Evolutionary conservation across 176 grass and related monocot genomes (phyloP).

Genomic region (Panicum miliaceum): DNA sequence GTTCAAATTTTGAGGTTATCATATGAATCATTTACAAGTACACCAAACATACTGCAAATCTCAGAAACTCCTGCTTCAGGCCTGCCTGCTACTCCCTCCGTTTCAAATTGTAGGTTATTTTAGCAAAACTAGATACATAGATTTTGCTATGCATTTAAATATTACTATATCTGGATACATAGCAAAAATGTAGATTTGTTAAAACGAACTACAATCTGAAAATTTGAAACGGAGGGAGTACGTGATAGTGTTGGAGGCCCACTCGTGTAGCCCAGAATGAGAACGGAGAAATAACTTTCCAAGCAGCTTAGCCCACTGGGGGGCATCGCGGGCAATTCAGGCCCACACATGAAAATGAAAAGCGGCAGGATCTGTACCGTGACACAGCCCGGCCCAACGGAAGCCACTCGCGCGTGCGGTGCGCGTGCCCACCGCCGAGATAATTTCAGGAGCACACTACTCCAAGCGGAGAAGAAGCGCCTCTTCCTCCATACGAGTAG

Average conservation of each 20-base stretch:
- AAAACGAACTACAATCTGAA: too few relatives aligned
- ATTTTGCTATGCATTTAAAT: too few relatives aligned
- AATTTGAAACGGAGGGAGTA: too few relatives aligned
- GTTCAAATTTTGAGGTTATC: background rate
- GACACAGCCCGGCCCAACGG: background rate
- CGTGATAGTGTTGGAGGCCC: background rate
- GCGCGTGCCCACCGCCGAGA: slow-evolving; percentile 20
- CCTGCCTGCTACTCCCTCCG: too few relatives aligned
- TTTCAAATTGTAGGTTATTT: too few relatives aligned
- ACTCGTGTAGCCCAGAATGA: background rate
- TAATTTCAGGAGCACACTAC: slow-evolving; percentile 25
- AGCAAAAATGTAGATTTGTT: too few relatives aligned
- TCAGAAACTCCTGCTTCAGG: too few relatives aligned
- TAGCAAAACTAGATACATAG: too few relatives aligned
- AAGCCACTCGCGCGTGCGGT: background rate
- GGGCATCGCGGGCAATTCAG: background rate
- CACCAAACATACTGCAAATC: background rate
- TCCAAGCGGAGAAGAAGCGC: background rate
- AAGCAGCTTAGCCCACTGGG: background rate
- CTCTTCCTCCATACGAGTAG: background rate
- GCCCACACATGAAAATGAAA: background rate
- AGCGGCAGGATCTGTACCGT: background rate
- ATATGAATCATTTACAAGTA: background rate
- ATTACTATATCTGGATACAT: too few relatives aligned
- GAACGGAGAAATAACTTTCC: background rate